Percentiles rank a stretch among this genome's conserved stretches.
Evolutionary conservation across 352 stramenopile genomes (phyloP).

Genomic region (Phytophthora vignae): DNA sequence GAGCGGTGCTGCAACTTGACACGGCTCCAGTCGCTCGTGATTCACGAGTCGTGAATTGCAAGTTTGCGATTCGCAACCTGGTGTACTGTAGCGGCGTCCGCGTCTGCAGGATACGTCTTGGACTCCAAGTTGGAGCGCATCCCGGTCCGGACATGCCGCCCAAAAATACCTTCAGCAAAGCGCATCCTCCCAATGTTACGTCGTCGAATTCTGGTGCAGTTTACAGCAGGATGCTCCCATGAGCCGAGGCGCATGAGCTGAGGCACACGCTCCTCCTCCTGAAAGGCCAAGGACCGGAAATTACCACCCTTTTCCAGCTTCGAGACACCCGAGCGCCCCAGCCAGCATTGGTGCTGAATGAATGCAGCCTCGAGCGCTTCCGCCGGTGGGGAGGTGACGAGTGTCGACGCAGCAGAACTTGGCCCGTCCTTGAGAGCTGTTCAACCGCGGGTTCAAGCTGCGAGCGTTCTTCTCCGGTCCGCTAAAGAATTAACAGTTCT

Average conservation of each 20-base stretch:
- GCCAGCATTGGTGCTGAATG: background rate
- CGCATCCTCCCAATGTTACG: slow-evolving; percentile 9
- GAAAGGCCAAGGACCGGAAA: background rate
- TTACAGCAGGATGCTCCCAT: slow-evolving; percentile 15
- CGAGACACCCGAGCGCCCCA: background rate
- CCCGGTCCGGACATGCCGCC: slow-evolving; percentile 7
- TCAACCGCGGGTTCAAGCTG: slow-evolving; percentile 31
- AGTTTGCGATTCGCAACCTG: too few relatives aligned
- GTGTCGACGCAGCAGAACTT: slow-evolving; percentile 8
- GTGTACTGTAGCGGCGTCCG: background rate
- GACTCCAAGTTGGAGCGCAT: background rate
- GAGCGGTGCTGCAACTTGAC: slow-evolving; percentile 13
- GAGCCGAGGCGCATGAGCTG: slow-evolving; percentile 17
- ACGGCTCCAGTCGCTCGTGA: background rate
- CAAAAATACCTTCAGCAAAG: slow-evolving; percentile 6
- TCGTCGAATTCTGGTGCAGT: slow-evolving; percentile 14
- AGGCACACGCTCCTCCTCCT: background rate
- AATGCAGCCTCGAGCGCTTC: slow-evolving; percentile 1
- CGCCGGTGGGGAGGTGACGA: slow-evolving; percentile 16
- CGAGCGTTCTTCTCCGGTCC: too few relatives aligned
- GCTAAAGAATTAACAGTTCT: too few relatives aligned
- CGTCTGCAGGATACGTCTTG: background rate
- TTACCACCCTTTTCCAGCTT: slow-evolving; percentile 3
- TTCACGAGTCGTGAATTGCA: too few relatives aligned
- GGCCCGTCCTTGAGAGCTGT: slow-evolving; percentile 25